These are phyloP conservation scores for Euphorbia tirucalli DNA, from an alignment of 345 rosid species.

Conservation along the genomic window DNA sequence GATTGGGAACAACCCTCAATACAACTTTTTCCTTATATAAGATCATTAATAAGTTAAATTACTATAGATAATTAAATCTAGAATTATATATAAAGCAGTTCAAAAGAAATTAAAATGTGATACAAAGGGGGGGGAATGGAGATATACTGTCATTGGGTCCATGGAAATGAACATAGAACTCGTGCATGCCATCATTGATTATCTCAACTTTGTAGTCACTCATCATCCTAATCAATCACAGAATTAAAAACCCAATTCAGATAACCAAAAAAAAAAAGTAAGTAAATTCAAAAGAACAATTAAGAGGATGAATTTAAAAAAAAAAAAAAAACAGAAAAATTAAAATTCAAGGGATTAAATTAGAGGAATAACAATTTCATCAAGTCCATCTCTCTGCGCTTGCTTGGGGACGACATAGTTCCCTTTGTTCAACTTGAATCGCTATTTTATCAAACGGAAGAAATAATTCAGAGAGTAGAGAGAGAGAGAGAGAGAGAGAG, in stretches of 20 bases:
- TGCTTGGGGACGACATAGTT: constrained; percentile 71
- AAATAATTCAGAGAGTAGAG: not conserved
- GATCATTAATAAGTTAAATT: too few relatives aligned
- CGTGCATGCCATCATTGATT: constrained; percentile 59
- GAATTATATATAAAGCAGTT: not conserved
- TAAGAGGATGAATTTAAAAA: not conserved
- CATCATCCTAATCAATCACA: constrained; percentile 57
- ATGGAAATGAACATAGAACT: constrained; percentile 56
- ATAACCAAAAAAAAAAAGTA: not conserved
- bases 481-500: constrained; percentile 11
- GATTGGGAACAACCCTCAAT: too few relatives aligned
- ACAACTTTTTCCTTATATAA: too few relatives aligned
- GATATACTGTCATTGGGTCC: constrained; percentile 70
- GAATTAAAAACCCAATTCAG: not conserved
- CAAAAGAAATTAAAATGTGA: not conserved
- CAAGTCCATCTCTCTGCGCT: constrained; percentile 76
- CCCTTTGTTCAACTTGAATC: not conserved
- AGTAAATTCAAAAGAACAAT: not conserved
- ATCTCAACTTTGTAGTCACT: constrained; percentile 71
- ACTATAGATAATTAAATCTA: not conserved
- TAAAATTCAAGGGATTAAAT: not conserved
- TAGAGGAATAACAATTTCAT: constrained; percentile 54
- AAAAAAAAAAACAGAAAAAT: too few relatives aligned
- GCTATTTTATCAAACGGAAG: not conserved
- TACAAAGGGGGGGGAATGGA: constrained; percentile 9